Base-by-base conservation (phyloP, 176 grass and related monocot species). In the Pontederia crassipes region DNA sequence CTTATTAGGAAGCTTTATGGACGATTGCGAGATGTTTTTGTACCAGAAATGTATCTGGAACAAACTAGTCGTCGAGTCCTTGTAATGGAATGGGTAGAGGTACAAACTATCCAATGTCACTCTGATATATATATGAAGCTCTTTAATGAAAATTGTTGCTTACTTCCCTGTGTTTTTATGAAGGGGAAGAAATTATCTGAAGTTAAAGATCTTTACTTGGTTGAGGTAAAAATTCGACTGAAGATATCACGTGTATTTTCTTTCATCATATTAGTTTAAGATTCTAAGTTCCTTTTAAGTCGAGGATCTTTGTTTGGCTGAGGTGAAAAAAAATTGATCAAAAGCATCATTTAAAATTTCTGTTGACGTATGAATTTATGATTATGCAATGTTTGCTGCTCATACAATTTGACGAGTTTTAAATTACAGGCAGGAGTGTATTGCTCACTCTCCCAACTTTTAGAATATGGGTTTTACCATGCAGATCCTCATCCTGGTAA, bases 401-500 rank as follows among this genome's bases (percentile, higher is more conserved):
- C 46, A 62, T 49, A 56, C 55, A 8, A 27, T 69, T 12, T 11
- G 61, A 40, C 6, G 32, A 40, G 32, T 40, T 40, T 35, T 7
- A 49, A 51, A 51, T 51, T 72, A 17, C 80, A 96, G 87, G 92
- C 90, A 71, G 92, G 92, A 72, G 92, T 90, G 65, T 96, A 96
- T 72, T 96, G 92, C 70, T 96, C 92, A 9, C 83, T 96, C 63
- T 90, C 92, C 63, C 92, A 96, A 73, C 87, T 96, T 80, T 82
- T 96, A 81, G 92, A 96, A 27, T 86, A 90, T 50, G 92, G 92
- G 72, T 96, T 96, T 82, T 96, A 96, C 78, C 92, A 96, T 67
- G 92, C 92, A 71, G 92, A 96, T 55, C 92, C 92, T 59, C 92
- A 96, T 82, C 92, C 83, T 11, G 92, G 92, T 87, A 96, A 96